These are phyloP conservation scores for Eragrostis curvula DNA, from an alignment of 176 grass and related monocot species.

Conservation along the genomic window DNA sequence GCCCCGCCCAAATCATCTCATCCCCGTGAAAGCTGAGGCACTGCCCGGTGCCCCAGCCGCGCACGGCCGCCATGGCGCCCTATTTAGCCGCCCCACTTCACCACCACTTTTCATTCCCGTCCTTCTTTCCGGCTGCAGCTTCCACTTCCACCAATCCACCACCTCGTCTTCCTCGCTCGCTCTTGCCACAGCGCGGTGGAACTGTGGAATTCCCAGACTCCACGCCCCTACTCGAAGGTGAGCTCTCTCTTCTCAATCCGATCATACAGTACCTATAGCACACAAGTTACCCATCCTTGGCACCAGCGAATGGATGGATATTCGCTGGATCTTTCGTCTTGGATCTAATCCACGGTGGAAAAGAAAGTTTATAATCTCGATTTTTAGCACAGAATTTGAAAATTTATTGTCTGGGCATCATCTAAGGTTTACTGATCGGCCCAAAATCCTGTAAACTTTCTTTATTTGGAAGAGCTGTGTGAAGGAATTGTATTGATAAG, in stretches of 20 bases:
- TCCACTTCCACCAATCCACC: constrained; percentile 12
- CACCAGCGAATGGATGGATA: not conserved
- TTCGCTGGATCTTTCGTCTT: constrained; percentile 6
- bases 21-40: constrained; percentile 7
- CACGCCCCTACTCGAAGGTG: constrained; percentile 55
- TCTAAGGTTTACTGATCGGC: not conserved
- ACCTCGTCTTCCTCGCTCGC: not conserved
- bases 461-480: constrained; percentile 28
- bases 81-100: constrained; percentile 44
- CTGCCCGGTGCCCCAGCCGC: not conserved
- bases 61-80: not conserved
- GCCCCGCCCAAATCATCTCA: not conserved
- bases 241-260: not conserved
- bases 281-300: not conserved
- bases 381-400: not conserved
- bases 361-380: not conserved
- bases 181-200: constrained; percentile 12
- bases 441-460: not conserved
- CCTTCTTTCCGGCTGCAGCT: not conserved
- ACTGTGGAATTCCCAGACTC: not conserved
- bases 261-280: not conserved
- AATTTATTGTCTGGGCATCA: constrained; percentile 2
- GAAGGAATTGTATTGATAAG: constrained; percentile 38
- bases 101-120: constrained; percentile 21
- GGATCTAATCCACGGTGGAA: not conserved